Evolutionary conservation across 306 rosid species (phyloP).

Genomic region (Begonia loranthoides): DNA sequence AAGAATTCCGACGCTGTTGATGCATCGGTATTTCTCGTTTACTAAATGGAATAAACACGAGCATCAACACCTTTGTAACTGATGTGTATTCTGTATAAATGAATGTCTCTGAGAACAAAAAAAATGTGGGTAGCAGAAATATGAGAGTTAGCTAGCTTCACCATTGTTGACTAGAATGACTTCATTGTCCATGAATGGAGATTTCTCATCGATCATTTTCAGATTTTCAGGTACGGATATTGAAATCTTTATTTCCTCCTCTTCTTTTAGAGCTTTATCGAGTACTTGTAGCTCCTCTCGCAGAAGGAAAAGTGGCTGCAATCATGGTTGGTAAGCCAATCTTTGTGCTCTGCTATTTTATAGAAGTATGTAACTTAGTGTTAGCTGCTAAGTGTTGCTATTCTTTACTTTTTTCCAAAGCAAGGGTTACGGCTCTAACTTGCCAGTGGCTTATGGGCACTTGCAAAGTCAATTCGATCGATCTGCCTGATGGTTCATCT

Average conservation of each 20-base stretch:
- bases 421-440: conserved; percentile 85
- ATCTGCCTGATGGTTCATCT: conserved; percentile 50
- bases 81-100: too few relatives aligned
- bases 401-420: conserved; percentile 24
- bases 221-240: conserved; percentile 42
- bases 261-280: conserved; percentile 63
- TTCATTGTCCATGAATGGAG: too few relatives aligned
- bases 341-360: not conserved
- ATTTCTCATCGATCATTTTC: too few relatives aligned
- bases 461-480: conserved; percentile 60
- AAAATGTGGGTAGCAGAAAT: not conserved
- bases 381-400: too few relatives aligned
- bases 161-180: not conserved
- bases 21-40: conserved; percentile 46
- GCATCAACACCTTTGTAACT: too few relatives aligned
- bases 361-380: not conserved
- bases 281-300: conserved; percentile 54
- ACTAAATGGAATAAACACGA: not conserved
- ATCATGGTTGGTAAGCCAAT: conserved; percentile 78
- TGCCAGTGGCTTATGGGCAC: conserved; percentile 97
- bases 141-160: conserved; percentile 1
- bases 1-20: conserved; percentile 50
- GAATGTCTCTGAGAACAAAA: not conserved
- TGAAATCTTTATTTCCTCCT: conserved; percentile 75
- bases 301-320: conserved; percentile 74